Evolutionary conservation across 2,329 filamentous ascomycete genomes (phyloP).

Genomic region (Ceratocystis variospora): DNA sequence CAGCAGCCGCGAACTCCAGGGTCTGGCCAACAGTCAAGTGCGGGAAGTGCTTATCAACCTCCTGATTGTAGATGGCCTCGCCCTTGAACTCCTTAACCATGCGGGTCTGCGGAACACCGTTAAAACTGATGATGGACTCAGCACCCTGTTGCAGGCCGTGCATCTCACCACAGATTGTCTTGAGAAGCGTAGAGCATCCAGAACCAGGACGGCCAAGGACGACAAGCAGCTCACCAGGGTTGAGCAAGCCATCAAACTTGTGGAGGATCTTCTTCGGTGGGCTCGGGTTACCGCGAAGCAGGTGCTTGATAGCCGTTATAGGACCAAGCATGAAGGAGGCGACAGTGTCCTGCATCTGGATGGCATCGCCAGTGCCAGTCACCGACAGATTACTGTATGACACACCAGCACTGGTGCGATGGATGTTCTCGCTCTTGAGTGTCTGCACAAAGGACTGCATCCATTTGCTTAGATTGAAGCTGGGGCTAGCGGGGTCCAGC

Average conservation of each 20-base stretch:
- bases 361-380: constrained; percentile 49
- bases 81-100: constrained; percentile 50
- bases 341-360: constrained; percentile 57
- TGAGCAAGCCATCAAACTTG: constrained; percentile 49
- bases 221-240: constrained; percentile 52
- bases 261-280: constrained; percentile 45
- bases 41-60: constrained; percentile 62
- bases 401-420: constrained; percentile 42
- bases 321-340: constrained; percentile 44
- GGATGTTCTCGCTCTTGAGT: constrained; percentile 42
- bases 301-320: constrained; percentile 31
- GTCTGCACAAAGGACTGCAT: constrained; percentile 28
- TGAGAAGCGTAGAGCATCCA: constrained; percentile 51
- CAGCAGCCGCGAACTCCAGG: constrained; percentile 56
- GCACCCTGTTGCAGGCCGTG: constrained; percentile 42
- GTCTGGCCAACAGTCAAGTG: constrained; percentile 66
- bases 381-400: constrained; percentile 53
- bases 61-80: constrained; percentile 61
- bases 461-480: constrained; percentile 33
- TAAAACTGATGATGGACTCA: constrained; percentile 44
- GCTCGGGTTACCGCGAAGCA: constrained; percentile 25
- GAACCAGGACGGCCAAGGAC: constrained; percentile 54
- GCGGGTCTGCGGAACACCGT: constrained; percentile 40
- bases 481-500: constrained; percentile 28
- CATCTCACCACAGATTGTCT: constrained; percentile 46